Evolutionary conservation across 345 rosid species (phyloP), one percentile per base, ranked within the genome.

Genomic region (Bretschneidera sinensis): DNA sequence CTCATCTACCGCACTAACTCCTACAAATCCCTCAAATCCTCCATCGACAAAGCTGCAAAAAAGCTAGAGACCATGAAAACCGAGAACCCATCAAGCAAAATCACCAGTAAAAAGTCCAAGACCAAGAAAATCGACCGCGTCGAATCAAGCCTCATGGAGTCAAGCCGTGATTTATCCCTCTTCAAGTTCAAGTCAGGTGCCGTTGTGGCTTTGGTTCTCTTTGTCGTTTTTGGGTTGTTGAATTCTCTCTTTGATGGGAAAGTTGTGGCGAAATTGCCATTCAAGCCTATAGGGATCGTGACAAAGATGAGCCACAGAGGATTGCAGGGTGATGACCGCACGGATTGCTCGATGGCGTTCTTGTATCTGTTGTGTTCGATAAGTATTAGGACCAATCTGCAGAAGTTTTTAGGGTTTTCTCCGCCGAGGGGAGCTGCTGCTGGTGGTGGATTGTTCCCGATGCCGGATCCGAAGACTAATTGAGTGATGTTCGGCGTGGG

Each of bases 181-280:
- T 94, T 94, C 91, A 94, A 94, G 89, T 88, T 94, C 89, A 94
- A 94, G 76, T 94, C 99, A 54, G 99, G 99, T 21, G 97, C 96
- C 35, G 99, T 94, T 20, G 97, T 94, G 8, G 99, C 99, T 0
- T 64, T 94, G 21, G 97, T 90, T 24, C 85, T 94, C 59, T 80
- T 94, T 77, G 86, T 88, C 63, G 97, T 94, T 61, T 94, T 94
- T 43, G 97, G 96, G 0, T 76, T 94, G 21, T 70, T 90, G 65
- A 94, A 94, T 63, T 94, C 99, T 0, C 86, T 90, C 1, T 94
- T 94, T 55, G 96, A 94, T 74, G 97, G 97, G 8, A 94, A 90
- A 69, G 86, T 77, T n/a, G 96, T 94, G 17, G 99, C 96, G 16
- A 94, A 88, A 68, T 76, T 94, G 49, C 97, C 99, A 4, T 94